Percentiles rank a stretch among this genome's conserved stretches.
phyloP scores from a whole-genome alignment of 2,329 filamentous ascomycete species.

The Calonectria pseudoturangicola region DNA sequence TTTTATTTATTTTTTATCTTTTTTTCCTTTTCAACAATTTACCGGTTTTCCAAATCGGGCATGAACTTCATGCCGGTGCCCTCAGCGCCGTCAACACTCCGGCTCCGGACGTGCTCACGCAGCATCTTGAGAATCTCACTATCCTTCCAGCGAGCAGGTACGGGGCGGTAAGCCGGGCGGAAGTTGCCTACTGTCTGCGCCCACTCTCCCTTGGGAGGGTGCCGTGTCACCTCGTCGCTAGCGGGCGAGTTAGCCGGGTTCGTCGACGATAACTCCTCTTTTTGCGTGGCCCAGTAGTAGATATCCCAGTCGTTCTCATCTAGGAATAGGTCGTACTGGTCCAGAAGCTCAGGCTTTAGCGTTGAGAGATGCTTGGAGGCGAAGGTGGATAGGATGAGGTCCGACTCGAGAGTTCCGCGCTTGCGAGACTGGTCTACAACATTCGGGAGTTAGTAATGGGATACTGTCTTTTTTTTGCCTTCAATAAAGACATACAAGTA shows the following conservation, averaged over 20 bases:
- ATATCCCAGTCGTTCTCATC: slow-evolving; percentile 99
- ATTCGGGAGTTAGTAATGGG: neutral
- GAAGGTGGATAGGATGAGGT: slow-evolving; percentile 97
- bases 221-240: slow-evolving; percentile 59
- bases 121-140: slow-evolving; percentile 87
- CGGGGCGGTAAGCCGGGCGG: slow-evolving; percentile 93
- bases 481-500: slow-evolving; percentile 70
- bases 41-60: slow-evolving; percentile 65
- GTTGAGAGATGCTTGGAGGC: slow-evolving; percentile 84
- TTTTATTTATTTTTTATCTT: neutral
- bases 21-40: neutral
- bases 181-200: slow-evolving; percentile 96
- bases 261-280: slow-evolving; percentile 70
- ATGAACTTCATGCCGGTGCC: slow-evolving; percentile 74
- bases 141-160: slow-evolving; percentile 88
- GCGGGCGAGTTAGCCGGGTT: slow-evolving; percentile 57
- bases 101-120: slow-evolving; percentile 84
- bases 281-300: slow-evolving; percentile 99
- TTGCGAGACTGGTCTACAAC: slow-evolving; percentile 93
- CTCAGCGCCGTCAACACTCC: slow-evolving; percentile 66
- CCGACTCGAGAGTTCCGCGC: slow-evolving; percentile 94
- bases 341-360: slow-evolving; percentile 84
- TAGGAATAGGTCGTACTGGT: slow-evolving; percentile 92
- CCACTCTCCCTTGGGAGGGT: slow-evolving; percentile 84
- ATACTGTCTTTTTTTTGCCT: neutral